phyloP scores from a whole-genome alignment of 2,329 filamentous ascomycete genomes.

The Claviceps cyperi region DNA sequence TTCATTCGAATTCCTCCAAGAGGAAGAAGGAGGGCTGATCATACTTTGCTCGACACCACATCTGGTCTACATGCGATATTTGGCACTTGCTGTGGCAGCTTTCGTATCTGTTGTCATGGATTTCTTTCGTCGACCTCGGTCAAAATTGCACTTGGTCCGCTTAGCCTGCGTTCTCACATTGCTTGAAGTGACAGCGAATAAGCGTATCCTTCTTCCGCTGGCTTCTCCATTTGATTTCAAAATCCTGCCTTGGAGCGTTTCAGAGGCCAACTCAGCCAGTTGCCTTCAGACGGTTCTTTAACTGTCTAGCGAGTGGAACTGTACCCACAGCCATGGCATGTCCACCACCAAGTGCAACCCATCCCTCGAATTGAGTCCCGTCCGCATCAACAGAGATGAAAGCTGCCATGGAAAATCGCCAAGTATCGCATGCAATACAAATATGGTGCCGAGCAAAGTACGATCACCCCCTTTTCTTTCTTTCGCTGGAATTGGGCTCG shows the following conservation, averaged over 20 bases:
- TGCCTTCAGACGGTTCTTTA: not conserved
- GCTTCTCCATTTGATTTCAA: not conserved
- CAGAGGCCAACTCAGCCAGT: not conserved
- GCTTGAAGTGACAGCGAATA: not conserved
- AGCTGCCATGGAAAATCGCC: no score
- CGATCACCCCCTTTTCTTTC: no score
- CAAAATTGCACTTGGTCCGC: not conserved
- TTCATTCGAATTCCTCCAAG: not conserved
- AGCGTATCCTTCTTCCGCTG: not conserved
- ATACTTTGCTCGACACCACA: not conserved
- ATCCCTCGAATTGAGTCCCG: conserved; percentile 6
- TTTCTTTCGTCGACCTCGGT: not conserved
- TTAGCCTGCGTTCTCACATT: not conserved
- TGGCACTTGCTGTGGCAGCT: not conserved
- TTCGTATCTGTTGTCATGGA: not conserved
- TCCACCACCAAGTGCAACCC: not conserved
- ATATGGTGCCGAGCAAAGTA: no score
- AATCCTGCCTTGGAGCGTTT: not conserved
- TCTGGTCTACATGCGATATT: not conserved
- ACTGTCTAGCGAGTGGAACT: not conserved
- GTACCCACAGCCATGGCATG: conserved; percentile 14
- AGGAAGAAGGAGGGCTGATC: not conserved
- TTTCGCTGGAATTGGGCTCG: no score
- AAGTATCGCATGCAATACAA: no score
- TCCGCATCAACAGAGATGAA: conserved; percentile 1